A percentile compares a stretch with the other conserved stretches of the same genome.
Conservation (phyloP, 2,329 filamentous ascomycete species). For the Cladophialophora bantiana region DNA sequence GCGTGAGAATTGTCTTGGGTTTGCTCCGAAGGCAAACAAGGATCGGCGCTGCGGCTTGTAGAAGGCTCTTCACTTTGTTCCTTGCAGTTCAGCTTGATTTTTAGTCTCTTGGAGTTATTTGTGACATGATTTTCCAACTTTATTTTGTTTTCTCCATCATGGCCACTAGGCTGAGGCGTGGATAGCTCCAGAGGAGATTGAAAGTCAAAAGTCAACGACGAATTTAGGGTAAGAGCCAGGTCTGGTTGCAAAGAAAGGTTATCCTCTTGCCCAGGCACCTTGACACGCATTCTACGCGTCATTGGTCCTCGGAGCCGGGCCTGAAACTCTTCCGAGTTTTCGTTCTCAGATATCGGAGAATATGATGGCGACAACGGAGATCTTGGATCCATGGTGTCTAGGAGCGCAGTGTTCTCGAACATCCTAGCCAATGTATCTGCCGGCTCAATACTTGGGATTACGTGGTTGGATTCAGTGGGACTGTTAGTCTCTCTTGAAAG, state of each 20-base stretch:
- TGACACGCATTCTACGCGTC: slow-evolving; percentile 4
- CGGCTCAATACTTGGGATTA: background rate
- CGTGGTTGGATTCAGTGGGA: background rate
- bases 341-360: slow-evolving; percentile 25
- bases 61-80: background rate
- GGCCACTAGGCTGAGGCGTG: too few relatives aligned
- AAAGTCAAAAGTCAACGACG: background rate
- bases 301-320: slow-evolving; percentile 7
- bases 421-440: background rate
- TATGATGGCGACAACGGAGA: slow-evolving; percentile 7
- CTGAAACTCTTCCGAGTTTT: slow-evolving; percentile 19
- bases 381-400: background rate
- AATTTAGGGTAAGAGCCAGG: background rate
- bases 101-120: background rate
- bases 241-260: background rate
- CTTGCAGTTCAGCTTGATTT: background rate
- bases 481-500: background rate
- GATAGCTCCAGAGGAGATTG: too few relatives aligned
- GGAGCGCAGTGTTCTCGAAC: background rate
- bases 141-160: too few relatives aligned
- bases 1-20: background rate
- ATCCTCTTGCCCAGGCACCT: background rate
- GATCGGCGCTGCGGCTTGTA: background rate
- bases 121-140: too few relatives aligned
- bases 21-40: background rate